phyloP scores from a whole-genome alignment of 2,329 filamentous ascomycete genomes.

The Cladosporium sp. region DNA sequence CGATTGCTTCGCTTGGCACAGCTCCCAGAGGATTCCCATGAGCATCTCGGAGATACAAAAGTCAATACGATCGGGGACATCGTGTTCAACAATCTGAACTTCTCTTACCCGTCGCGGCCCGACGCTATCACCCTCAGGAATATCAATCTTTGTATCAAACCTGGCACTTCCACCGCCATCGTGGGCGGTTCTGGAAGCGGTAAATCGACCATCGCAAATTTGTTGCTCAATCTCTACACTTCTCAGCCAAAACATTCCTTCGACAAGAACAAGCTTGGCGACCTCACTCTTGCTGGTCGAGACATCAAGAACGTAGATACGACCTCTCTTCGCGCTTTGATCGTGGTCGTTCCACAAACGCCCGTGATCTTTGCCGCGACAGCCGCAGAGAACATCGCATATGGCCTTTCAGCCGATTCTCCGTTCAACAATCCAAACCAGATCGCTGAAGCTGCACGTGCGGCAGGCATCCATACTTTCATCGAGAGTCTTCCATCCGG shows the following conservation, averaged over 20 bases:
- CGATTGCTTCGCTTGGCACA: constrained; percentile 70
- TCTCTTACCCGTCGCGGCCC: constrained; percentile 67
- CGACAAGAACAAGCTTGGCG: constrained; percentile 29
- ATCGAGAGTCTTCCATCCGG: constrained; percentile 68
- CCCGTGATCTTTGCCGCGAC: constrained; percentile 77
- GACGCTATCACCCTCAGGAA: constrained; percentile 57
- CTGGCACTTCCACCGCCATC: constrained; percentile 70
- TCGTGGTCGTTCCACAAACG: constrained; percentile 69
- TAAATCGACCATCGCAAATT: constrained; percentile 78
- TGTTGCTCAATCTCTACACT: constrained; percentile 76
- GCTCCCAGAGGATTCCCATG: constrained; percentile 60
- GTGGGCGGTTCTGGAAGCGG: constrained; percentile 86
- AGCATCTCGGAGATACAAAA: constrained; percentile 53
- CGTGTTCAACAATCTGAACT: constrained; percentile 63
- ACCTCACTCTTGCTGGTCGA: constrained; percentile 60
- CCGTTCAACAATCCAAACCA: constrained; percentile 46
- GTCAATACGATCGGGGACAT: constrained; percentile 53
- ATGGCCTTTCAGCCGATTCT: constrained; percentile 65
- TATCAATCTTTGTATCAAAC: constrained; percentile 64
- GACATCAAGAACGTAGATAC: constrained; percentile 63
- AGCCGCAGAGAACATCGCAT: constrained; percentile 78
- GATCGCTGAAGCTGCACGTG: constrained; percentile 53
- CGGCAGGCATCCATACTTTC: constrained; percentile 74
- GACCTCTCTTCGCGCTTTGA: constrained; percentile 57
- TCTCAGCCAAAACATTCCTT: constrained; percentile 59